Evolutionary conservation across 768 basidiomycete species (phyloP).

Genomic region (Mrakia blollopis): DNA sequence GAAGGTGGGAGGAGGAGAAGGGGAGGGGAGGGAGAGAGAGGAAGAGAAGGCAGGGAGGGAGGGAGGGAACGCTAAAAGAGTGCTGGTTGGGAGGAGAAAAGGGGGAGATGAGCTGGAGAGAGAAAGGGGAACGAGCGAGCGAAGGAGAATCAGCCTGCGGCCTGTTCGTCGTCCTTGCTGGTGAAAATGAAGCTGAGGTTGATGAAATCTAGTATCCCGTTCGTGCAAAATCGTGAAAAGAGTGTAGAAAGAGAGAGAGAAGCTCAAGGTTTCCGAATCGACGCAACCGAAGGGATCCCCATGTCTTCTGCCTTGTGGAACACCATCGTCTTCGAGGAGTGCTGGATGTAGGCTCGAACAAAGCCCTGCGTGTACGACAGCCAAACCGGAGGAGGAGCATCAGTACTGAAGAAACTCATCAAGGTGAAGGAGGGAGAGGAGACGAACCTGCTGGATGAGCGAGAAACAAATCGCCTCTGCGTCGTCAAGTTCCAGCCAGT

Average conservation of each 20-base stretch:
- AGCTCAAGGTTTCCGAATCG: background rate
- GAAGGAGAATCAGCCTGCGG: background rate
- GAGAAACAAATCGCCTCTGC: constrained; percentile 29
- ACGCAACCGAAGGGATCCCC: constrained; percentile 26
- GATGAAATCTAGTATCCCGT: too few species aligned
- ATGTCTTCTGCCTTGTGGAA: constrained; percentile 25
- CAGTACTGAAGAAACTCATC: too few species aligned
- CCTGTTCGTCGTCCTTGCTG: too few species aligned
- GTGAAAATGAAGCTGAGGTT: too few species aligned
- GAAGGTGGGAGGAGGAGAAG: background rate
- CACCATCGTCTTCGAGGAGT: constrained; percentile 20
- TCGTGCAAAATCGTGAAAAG: background rate
- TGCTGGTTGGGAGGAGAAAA: background rate
- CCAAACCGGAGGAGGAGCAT: too few species aligned
- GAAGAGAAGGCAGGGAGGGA: background rate
- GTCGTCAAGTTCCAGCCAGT: constrained; percentile 25
- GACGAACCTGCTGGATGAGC: constrained; percentile 24
- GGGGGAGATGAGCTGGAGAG: background rate
- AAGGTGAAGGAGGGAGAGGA: background rate
- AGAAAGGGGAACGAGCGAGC: background rate
- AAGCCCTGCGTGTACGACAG: too few species aligned
- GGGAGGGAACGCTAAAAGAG: background rate
- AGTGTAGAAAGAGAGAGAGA: background rate
- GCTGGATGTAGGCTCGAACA: constrained; percentile 26
- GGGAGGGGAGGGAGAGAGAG: background rate